A percentile compares a stretch with the other conserved stretches of the same genome.
Conservation (phyloP, 345 rosid genomes). For the Euclidium syriacum region DNA sequence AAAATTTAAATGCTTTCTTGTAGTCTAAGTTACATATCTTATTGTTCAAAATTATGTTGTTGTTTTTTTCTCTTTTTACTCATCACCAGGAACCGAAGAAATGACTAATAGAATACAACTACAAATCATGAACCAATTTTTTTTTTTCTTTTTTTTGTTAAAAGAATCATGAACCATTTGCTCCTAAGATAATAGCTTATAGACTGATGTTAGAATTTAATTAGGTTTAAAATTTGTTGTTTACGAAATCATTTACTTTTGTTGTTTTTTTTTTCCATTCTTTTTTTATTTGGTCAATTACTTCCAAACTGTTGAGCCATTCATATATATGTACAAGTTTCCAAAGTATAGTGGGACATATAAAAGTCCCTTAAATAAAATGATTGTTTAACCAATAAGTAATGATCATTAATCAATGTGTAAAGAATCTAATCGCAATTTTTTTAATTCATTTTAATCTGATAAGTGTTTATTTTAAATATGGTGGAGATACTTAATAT, state of each 20-base stretch:
- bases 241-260: background rate
- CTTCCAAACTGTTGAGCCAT: background rate
- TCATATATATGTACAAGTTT: background rate
- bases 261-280: no score
- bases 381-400: constrained; percentile 1
- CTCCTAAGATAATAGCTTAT: no score
- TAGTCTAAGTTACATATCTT: no score
- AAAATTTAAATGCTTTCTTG: no score
- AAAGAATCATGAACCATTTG: no score
- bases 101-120: no score
- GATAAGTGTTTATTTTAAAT: background rate
- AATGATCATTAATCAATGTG: constrained; percentile 11
- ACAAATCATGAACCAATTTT: no score
- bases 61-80: no score
- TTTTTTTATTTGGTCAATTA: background rate
- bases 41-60: no score
- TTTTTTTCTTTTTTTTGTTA: no score
- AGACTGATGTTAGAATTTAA: no score
- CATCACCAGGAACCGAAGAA: no score
- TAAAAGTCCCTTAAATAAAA: background rate
- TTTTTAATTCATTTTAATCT: background rate
- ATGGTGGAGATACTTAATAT: background rate
- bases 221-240: background rate
- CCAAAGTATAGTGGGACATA: background rate
- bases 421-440: constrained; percentile 9